Percentiles rank a stretch among this genome's conserved stretches.
Conservation (phyloP, 306 rosid genomes). For the Benincasa hispida region DNA sequence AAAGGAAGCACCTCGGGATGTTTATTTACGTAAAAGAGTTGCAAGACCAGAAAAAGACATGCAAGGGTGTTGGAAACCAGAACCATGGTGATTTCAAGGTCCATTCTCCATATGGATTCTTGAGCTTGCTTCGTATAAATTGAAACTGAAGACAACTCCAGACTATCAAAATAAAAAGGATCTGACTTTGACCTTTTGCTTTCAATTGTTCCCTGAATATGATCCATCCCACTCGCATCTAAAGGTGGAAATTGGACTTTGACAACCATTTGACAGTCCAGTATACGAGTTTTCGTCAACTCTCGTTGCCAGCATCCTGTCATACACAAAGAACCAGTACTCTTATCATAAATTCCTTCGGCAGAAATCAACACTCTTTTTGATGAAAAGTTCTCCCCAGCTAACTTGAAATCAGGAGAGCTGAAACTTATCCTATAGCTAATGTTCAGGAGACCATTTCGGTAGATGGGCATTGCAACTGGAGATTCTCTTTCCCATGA, state of each 20-base stretch:
- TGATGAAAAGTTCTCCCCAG: slow-evolving; percentile 12
- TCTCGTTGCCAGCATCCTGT: slow-evolving; percentile 52
- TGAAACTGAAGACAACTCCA: slow-evolving; percentile 45
- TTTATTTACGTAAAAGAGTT: slow-evolving; percentile 63
- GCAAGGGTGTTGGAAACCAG: slow-evolving; percentile 69
- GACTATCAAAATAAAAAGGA: slow-evolving; percentile 47
- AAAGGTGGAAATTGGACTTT: slow-evolving; percentile 54
- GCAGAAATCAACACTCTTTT: slow-evolving; percentile 41
- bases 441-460: slow-evolving; percentile 27
- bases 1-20: slow-evolving; percentile 47
- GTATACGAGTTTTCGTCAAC: slow-evolving; percentile 25
- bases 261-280: slow-evolving; percentile 60
- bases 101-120: slow-evolving; percentile 74
- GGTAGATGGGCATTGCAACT: neutral
- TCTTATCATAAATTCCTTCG: slow-evolving; percentile 66
- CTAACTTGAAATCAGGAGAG: slow-evolving; percentile 28
- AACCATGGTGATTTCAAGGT: slow-evolving; percentile 62
- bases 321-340: slow-evolving; percentile 58
- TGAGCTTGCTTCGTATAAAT: slow-evolving; percentile 40
- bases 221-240: slow-evolving; percentile 27
- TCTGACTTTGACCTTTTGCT: slow-evolving; percentile 53
- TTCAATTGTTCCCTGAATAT: slow-evolving; percentile 51
- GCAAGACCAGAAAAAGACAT: slow-evolving; percentile 65
- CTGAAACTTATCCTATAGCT: slow-evolving; percentile 49
- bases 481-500: slow-evolving; percentile 13